These are phyloP conservation scores for Lactarius hatsudake DNA, from an alignment of 768 basidiomycete genomes.

Conservation along the genomic window DNA sequence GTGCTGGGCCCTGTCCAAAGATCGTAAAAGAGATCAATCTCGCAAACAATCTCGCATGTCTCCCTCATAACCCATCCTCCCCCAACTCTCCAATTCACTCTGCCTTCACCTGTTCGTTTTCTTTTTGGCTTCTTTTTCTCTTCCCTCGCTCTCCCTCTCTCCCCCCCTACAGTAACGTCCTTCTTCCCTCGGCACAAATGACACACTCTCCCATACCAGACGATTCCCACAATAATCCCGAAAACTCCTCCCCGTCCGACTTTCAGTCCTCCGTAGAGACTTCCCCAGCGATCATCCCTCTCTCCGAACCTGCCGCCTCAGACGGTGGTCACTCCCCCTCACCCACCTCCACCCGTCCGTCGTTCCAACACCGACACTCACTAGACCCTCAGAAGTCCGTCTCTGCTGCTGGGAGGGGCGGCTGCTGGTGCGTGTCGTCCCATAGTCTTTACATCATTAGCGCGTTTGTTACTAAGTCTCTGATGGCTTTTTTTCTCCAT, in stretches of 20 bases:
- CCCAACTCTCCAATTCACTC: slow-evolving; percentile 11
- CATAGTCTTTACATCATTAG: neutral
- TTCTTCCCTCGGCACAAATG: slow-evolving; percentile 10
- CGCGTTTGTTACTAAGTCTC: slow-evolving; percentile 1
- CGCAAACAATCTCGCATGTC: slow-evolving; percentile 21
- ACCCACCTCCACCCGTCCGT: slow-evolving; percentile 13
- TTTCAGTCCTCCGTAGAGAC: slow-evolving; percentile 26
- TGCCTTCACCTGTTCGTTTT: slow-evolving; percentile 15
- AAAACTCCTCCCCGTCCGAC: slow-evolving; percentile 26
- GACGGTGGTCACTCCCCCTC: slow-evolving; percentile 23
- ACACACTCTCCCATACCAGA: slow-evolving; percentile 24
- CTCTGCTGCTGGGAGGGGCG: slow-evolving; percentile 26
- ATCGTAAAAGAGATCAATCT: slow-evolving; percentile 28
- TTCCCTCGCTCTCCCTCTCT: neutral
- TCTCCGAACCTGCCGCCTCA: slow-evolving; percentile 13
- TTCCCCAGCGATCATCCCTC: slow-evolving; percentile 23
- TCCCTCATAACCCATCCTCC: slow-evolving; percentile 23
- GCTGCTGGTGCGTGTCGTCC: slow-evolving; percentile 25
- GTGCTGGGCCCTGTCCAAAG: slow-evolving; percentile 18
- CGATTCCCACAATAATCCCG: slow-evolving; percentile 19
- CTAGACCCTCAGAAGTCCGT: slow-evolving; percentile 23
- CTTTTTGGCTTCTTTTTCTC: neutral
- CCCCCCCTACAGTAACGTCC: neutral
- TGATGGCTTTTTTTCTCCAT: neutral
- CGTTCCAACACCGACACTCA: slow-evolving; percentile 20